phyloP scores from a whole-genome alignment of 805 yeast genomes.

The Kuraishia capsulata region DNA sequence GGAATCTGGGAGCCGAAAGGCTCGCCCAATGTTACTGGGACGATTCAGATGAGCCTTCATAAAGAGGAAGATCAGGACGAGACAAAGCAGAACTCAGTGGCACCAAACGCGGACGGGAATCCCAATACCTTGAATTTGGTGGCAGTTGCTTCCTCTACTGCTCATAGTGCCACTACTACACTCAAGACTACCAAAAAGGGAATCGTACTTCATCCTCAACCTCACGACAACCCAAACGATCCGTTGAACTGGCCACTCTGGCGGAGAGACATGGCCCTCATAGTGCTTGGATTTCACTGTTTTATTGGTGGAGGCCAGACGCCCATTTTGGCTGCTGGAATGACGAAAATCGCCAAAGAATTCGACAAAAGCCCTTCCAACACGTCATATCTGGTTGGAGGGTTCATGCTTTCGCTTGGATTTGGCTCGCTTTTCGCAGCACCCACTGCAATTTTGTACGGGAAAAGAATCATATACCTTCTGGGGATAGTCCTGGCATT shows the following conservation, averaged over 20 bases:
- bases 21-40: conserved; percentile 35
- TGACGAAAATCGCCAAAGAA: conserved; percentile 29
- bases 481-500: conserved; percentile 37
- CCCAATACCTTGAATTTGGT: background rate
- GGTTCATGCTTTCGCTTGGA: conserved; percentile 48
- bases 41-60: conserved; percentile 28
- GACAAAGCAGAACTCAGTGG: conserved; percentile 1
- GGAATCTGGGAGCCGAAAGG: conserved; percentile 33
- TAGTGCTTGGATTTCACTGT: conserved; percentile 46
- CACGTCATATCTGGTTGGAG: conserved; percentile 48
- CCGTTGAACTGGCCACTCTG: conserved; percentile 60
- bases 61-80: conserved; percentile 9
- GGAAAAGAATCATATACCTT: conserved; percentile 48
- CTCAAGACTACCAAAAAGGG: conserved; percentile 40
- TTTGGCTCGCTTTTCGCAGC: conserved; percentile 49
- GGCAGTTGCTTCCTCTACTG: background rate
- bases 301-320: conserved; percentile 57
- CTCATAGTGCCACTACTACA: conserved; percentile 5
- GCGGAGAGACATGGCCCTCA: conserved; percentile 44
- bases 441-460: conserved; percentile 47
- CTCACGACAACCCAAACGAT: conserved; percentile 53
- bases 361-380: conserved; percentile 31
- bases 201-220: conserved; percentile 49
- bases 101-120: background rate
- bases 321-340: conserved; percentile 51